A percentile compares a stretch with the other conserved stretches of the same genome.
These are phyloP conservation scores for Candida pseudoviswanathii DNA, from an alignment of 1,139 yeast species.

Conservation along the genomic window DNA sequence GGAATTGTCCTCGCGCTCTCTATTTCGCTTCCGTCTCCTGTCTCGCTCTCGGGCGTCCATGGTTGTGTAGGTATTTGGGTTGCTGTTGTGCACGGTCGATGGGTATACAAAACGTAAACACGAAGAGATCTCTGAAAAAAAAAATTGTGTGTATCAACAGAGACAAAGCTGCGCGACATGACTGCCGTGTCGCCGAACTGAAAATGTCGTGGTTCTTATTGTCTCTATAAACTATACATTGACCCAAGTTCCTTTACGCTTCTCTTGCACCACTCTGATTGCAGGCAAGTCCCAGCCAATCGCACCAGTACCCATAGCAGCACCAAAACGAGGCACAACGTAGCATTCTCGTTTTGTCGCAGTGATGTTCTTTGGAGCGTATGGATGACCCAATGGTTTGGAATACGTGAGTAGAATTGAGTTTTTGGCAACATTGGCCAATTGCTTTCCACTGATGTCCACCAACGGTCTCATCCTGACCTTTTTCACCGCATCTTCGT, in stretches of 20 bases:
- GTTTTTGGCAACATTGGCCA: conserved; percentile 74
- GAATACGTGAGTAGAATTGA: conserved; percentile 80
- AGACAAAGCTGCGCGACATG: no score
- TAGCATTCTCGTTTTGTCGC: conserved; percentile 79
- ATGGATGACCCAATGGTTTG: conserved; percentile 89
- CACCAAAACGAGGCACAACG: conserved; percentile 90
- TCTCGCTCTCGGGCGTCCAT: conserved; percentile 1
- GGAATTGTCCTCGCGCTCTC: conserved; percentile 3
- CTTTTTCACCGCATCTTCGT: conserved; percentile 36
- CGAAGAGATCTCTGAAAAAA: conserved; percentile 3
- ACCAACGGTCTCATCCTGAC: conserved; percentile 77
- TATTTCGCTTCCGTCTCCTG: conserved; percentile 4
- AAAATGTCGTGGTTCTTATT: not conserved
- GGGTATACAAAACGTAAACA: not conserved
- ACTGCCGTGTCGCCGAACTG: not conserved
- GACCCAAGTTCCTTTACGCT: conserved; percentile 63
- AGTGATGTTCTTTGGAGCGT: conserved; percentile 71
- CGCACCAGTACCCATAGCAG: conserved; percentile 79
- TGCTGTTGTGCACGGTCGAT: not conserved
- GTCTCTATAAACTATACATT: conserved; percentile 23
- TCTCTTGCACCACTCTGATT: conserved; percentile 71
- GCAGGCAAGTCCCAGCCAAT: conserved; percentile 95
- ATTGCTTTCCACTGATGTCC: conserved; percentile 72
- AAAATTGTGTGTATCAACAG: not conserved
- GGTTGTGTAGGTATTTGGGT: not conserved